Base-by-base conservation (phyloP, 2,329 filamentous ascomycete genomes). In the Trichoderma atrobrunneum region DNA sequence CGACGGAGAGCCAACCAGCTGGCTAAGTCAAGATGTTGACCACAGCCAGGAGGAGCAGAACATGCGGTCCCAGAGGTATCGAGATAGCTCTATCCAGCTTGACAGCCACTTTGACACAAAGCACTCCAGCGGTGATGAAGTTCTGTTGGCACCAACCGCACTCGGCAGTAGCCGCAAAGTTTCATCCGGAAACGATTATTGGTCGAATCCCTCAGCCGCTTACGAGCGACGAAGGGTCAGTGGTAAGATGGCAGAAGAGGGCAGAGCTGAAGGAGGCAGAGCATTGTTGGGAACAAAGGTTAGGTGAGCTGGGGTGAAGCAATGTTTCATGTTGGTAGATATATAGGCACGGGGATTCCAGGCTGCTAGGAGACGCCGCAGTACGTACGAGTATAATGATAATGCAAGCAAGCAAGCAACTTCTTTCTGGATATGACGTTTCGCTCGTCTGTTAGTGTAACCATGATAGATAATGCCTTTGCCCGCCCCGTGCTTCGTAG, bases 191-290 rank as follows among this genome's bases (percentile, higher is more conserved):
- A 89, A 87, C 72, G 89, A 91, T 77, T 87, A 84, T 71, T 82
- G 82, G 71, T 74, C 79, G 2, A 77, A 78, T 34, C 75, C 74
- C 73, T 73, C 78, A 39, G 73, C 76, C 30, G 77, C 77, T 1
- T 83, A 83, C 67, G 82, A 81, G 21, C 83, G 87, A 61, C 83
- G 91, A 60, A 89, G 91, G 73, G 91, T 93, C 3, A 94, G 91
- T 78, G 92, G 92, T 1, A 93, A 92, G 83, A 81, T 90, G 70
- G 91, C 87, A 0, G 92, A 94, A 79, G 92, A 95, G 78, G 92
- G 92, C 2, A 82, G 87, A 61, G 88, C 34, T 21, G 81, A 62
- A 34, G 24, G 64, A 68, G 56, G 26, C n/a, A 24, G 36, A 30
- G 24, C 56, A 11, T 30, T 69, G 54, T n/a, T 60, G 16, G 56